Percentiles rank a stretch among this genome's conserved stretches.
phyloP scores from a whole-genome alignment of 768 basidiomycete species.

The Suillus luteus region DNA sequence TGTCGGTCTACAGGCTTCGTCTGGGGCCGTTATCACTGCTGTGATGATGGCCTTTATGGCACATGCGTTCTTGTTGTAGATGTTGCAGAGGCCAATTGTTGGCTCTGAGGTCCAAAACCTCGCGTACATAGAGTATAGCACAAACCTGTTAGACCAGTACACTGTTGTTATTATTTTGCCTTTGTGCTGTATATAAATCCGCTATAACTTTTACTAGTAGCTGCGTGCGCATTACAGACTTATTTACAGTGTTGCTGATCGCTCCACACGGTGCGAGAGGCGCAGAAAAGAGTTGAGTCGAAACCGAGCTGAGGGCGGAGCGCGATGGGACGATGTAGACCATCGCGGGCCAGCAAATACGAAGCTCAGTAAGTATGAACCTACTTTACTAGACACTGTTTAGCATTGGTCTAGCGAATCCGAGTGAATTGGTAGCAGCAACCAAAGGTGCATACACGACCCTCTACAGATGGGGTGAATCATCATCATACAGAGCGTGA shows the following conservation, averaged over 20 bases:
- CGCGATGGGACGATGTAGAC: too few species aligned
- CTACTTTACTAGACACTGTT: neutral
- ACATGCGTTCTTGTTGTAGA: conserved; percentile 6
- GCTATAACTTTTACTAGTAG: neutral
- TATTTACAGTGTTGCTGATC: too few species aligned
- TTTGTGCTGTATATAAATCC: neutral
- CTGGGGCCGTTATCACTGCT: neutral
- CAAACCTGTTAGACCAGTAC: neutral
- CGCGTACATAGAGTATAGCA: neutral
- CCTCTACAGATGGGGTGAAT: too few species aligned
- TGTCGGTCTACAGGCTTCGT: neutral
- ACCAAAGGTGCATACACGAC: neutral
- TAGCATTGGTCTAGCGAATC: neutral
- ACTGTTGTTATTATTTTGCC: neutral
- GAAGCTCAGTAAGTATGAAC: neutral
- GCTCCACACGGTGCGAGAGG: too few species aligned
- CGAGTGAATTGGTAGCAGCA: neutral
- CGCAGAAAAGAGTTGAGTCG: too few species aligned
- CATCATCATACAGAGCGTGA: too few species aligned
- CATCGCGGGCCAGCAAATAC: neutral
- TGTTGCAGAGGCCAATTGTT: neutral
- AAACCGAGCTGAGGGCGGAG: too few species aligned
- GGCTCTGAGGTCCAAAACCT: neutral
- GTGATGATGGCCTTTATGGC: conserved; percentile 11
- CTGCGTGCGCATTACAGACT: too few species aligned